Conservation (phyloP, 1,139 yeast species). For the Wickerhamomyces sp. region DNA sequence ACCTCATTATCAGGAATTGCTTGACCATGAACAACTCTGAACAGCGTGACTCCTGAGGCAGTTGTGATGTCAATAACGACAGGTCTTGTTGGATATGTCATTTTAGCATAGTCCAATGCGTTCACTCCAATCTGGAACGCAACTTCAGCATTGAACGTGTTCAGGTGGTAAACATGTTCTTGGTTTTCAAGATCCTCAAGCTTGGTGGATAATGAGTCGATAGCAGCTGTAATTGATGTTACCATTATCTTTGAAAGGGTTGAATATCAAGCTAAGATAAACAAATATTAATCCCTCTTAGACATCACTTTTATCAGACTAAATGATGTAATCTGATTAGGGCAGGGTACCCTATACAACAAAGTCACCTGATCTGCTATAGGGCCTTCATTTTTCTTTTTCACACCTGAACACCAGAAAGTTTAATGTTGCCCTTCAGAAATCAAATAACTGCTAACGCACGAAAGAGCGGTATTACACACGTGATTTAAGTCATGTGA, state of each 20-base stretch:
- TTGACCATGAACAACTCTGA: conserved; percentile 34
- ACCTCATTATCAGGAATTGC: conserved; percentile 39
- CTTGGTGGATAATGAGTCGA: neutral
- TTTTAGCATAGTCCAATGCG: conserved; percentile 29
- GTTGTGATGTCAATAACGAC: conserved; percentile 41
- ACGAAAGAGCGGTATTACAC: neutral
- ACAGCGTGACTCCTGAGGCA: conserved; percentile 36
- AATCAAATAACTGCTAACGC: too few relatives aligned
- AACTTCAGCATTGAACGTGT: conserved; percentile 16
- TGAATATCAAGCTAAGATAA: too few relatives aligned
- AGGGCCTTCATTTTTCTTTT: too few relatives aligned
- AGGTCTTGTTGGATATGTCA: conserved; percentile 19
- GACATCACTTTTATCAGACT: too few relatives aligned
- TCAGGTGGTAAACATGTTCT: neutral
- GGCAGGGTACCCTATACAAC: too few relatives aligned
- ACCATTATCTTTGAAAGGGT: too few relatives aligned
- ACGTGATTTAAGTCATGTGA: conserved; percentile 7
- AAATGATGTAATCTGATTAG: too few relatives aligned
- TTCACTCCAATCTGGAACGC: conserved; percentile 37
- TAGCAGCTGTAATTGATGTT: neutral
- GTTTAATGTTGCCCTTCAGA: too few relatives aligned
- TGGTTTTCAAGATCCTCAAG: neutral
- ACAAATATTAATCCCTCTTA: too few relatives aligned
- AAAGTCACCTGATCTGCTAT: too few relatives aligned
- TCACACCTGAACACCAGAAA: too few relatives aligned